Conservation (phyloP, 2,329 filamentous ascomycete genomes). For the Pseudocercospora macadamiae region DNA sequence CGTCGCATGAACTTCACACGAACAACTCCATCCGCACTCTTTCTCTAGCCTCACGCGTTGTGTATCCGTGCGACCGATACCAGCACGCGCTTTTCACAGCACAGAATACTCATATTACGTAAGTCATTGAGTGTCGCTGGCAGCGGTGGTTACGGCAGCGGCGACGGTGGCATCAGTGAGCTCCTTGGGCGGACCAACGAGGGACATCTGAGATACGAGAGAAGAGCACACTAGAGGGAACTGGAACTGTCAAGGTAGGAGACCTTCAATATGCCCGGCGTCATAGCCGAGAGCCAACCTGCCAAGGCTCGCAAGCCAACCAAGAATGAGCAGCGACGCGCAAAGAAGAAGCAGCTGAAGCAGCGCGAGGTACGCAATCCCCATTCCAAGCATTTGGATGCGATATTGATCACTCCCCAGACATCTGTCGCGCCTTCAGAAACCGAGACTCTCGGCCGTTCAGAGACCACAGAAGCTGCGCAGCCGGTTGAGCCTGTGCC, state of each 20-base stretch:
- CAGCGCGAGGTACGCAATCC: constrained; percentile 48
- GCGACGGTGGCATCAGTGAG: too few species aligned
- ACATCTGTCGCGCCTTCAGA: constrained; percentile 25
- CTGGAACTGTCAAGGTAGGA: constrained; percentile 26
- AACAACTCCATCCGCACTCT: too few species aligned
- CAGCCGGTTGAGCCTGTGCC: constrained; percentile 32
- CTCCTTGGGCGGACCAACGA: too few species aligned
- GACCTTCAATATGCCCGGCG: constrained; percentile 38
- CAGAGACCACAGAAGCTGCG: constrained; percentile 31
- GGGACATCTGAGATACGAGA: too few species aligned
- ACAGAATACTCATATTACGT: too few species aligned
- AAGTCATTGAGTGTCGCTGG: too few species aligned
- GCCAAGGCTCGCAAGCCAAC: constrained; percentile 66
- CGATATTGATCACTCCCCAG: constrained; percentile 23
- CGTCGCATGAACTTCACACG: too few species aligned
- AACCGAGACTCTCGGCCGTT: constrained; percentile 38
- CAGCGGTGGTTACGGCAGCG: too few species aligned
- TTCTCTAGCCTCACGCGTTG: too few species aligned
- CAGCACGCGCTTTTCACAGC: too few species aligned
- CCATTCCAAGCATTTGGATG: background rate
- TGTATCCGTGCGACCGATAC: too few species aligned
- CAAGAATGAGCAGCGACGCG: constrained; percentile 91
- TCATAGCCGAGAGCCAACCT: constrained; percentile 35
- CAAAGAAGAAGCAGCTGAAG: constrained; percentile 93
- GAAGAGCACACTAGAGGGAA: too few species aligned